These are phyloP conservation scores for Psilocybe sp. DNA, from an alignment of 768 basidiomycete genomes.

Conservation along the genomic window DNA sequence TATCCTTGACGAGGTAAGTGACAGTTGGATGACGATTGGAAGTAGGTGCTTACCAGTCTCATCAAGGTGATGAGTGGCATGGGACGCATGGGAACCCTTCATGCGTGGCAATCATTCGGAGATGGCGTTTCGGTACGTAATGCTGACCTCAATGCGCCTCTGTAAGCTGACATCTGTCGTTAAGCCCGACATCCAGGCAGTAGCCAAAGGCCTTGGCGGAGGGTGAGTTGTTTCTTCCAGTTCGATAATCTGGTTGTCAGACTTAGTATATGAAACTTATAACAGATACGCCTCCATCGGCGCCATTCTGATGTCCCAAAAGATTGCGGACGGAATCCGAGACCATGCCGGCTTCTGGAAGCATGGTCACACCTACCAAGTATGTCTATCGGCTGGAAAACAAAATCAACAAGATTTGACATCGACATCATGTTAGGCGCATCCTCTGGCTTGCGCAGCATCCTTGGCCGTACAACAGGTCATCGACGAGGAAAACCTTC, in stretches of 20 bases:
- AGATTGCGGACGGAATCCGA: conserved; percentile 67
- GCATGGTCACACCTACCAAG: conserved; percentile 87
- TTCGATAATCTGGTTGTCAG: not conserved
- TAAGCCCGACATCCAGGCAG: conserved; percentile 81
- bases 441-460: conserved; percentile 76
- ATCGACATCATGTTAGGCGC: conserved; percentile 40
- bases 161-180: conserved; percentile 1
- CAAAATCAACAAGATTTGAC: not conserved
- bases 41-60: not conserved
- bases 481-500: conserved; percentile 66
- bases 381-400: conserved; percentile 16
- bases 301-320: conserved; percentile 73
- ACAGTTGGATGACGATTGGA: not conserved
- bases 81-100: conserved; percentile 89
- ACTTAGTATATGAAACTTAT: not conserved
- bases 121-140: conserved; percentile 56
- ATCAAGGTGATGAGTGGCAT: conserved; percentile 79
- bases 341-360: conserved; percentile 72
- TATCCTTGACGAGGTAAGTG: conserved; percentile 75
- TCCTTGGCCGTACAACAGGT: conserved; percentile 79
- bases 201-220: conserved; percentile 89
- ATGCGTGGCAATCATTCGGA: conserved; percentile 83
- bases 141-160: not conserved
- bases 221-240: conserved; percentile 45
- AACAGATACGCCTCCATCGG: conserved; percentile 77